phyloP scores from a whole-genome alignment of 2,329 filamentous ascomycete genomes.

The Didymellaceae sp. region DNA sequence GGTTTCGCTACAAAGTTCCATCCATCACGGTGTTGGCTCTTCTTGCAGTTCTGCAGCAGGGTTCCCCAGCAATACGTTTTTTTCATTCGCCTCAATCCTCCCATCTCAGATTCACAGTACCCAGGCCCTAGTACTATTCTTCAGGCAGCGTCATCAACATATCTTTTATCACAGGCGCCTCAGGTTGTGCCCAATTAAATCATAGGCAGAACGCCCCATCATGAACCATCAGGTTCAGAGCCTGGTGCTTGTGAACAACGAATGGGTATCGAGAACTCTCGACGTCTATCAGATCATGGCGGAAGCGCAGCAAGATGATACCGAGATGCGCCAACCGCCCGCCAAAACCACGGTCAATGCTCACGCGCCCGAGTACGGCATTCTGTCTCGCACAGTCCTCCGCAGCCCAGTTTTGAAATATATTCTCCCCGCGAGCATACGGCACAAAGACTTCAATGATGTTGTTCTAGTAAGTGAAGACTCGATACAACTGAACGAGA shows the following conservation, averaged over 20 bases:
- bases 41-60: constrained; percentile 12
- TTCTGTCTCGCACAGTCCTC: constrained; percentile 80
- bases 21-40: neutral
- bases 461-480: constrained; percentile 86
- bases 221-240: constrained; percentile 42
- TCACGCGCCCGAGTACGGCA: constrained; percentile 64
- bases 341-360: constrained; percentile 39
- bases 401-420: constrained; percentile 76
- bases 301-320: constrained; percentile 37
- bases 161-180: neutral
- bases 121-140: too few species aligned
- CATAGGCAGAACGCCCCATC: constrained; percentile 2
- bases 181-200: neutral
- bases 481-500: constrained; percentile 80
- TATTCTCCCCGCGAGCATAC: constrained; percentile 80
- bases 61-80: constrained; percentile 17
- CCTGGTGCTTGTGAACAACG: constrained; percentile 37
- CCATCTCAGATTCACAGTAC: constrained; percentile 15
- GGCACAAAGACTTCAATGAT: constrained; percentile 75
- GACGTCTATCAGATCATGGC: constrained; percentile 54
- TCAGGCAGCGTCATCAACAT: constrained; percentile 9
- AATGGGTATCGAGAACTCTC: constrained; percentile 44
- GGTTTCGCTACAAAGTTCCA: neutral
- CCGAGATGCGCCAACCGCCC: constrained; percentile 32
- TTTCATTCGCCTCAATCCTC: constrained; percentile 18